Percentiles rank a stretch among this genome's conserved stretches.
These are phyloP conservation scores for Coemansia sp. DNA, from an alignment of 192 early-diverging fungal genomes.

Conservation along the genomic window DNA sequence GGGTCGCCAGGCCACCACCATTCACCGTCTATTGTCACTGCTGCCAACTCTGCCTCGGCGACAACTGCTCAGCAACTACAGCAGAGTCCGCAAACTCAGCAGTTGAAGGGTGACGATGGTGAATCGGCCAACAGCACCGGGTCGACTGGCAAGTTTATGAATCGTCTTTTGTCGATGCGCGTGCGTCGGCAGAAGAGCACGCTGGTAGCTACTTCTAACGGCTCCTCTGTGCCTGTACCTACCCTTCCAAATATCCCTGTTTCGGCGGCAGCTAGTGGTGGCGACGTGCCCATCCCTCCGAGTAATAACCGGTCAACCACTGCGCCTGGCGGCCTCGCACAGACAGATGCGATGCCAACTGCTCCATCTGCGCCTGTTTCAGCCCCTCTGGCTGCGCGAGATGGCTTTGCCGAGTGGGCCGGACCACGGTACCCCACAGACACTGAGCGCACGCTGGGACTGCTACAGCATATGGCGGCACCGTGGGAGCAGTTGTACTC, in stretches of 20 bases:
- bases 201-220: background rate
- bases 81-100: slow-evolving; percentile 10
- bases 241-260: background rate
- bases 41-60: slow-evolving; percentile 10
- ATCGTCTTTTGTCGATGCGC: slow-evolving; percentile 49
- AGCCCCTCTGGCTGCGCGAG: background rate
- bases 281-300: slow-evolving; percentile 12
- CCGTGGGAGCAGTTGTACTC: slow-evolving; percentile 57
- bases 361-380: background rate
- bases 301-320: slow-evolving; percentile 20
- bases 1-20: slow-evolving; percentile 33
- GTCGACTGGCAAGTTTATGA: slow-evolving; percentile 49
- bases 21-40: slow-evolving; percentile 38
- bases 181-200: slow-evolving; percentile 53
- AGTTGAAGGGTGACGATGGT: slow-evolving; percentile 35
- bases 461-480: slow-evolving; percentile 32
- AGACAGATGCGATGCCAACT: background rate
- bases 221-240: background rate
- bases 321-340: slow-evolving; percentile 10
- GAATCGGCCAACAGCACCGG: slow-evolving; percentile 42
- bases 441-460: slow-evolving; percentile 49
- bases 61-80: slow-evolving; percentile 26
- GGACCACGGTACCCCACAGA: slow-evolving; percentile 51
- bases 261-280: background rate
- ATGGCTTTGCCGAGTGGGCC: slow-evolving; percentile 33